Evolutionary conservation across 805 yeast genomes (phyloP), one percentile per base, ranked within the genome.

Genomic region (Candida gorgasii): DNA sequence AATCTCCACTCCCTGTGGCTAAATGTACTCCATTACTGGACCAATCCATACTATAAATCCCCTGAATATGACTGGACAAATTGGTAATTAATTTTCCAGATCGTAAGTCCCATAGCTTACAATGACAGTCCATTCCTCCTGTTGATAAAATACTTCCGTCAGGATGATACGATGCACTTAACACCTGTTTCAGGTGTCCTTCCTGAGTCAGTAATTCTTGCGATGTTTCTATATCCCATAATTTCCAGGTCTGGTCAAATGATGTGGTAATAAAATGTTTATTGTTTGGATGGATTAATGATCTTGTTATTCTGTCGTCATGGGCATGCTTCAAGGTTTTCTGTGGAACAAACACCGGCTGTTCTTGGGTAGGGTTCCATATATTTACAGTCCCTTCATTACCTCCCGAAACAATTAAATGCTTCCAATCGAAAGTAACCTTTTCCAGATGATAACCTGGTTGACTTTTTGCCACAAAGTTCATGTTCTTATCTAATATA

Each of bases 1-100:
- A 80, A 62, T 92, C 98, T 0, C 85, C 92, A 44, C 95, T 81
- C 2, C 90, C 97, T 0, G 92, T 82, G 2, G 89, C 89, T 3
- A 89, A 53, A 39, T 83, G 82, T 51, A 74, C 74, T 1, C 96
- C 96, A 61, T 86, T 83, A 1, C 76, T 72, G 3, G 90, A 71
- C 86, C 95, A 92, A 49, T 78, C 88, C 33, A 83, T 57, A 1
- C 82, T 66, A 59, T 86, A 80, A 0, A 92, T 77, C 0, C 87
- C 89, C 45, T 80, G 76, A 5, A 78, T 75, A 61, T 93, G 98
- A 1, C 86, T 86, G 20, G 72, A 68, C 3, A 89, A 60, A 8
- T 71, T 61, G 58, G 78, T 69, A 1, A 86, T 72, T 0, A 79
- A 69, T 42, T 78, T 72, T 3, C 97, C 98, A 0, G 84, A 72